phyloP scores from a whole-genome alignment of 2,329 filamentous ascomycete genomes.

The Nemania sp. region DNA sequence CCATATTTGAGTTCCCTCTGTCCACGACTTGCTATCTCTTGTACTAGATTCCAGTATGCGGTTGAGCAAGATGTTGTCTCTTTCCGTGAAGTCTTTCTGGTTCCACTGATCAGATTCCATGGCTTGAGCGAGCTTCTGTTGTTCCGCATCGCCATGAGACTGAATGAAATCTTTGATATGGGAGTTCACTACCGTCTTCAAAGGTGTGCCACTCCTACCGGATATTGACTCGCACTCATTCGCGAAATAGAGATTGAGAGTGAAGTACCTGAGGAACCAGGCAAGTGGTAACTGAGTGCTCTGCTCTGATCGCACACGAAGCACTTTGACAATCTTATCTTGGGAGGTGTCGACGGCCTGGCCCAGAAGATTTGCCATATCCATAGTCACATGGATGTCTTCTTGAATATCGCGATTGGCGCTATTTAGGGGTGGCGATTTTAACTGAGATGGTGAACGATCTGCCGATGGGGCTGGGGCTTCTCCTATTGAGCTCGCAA shows the following conservation, averaged over 20 bases:
- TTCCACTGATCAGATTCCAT: conserved; percentile 84
- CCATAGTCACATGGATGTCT: conserved; percentile 75
- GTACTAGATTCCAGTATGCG: conserved; percentile 72
- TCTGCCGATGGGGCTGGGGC: conserved; percentile 41
- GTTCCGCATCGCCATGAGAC: conserved; percentile 69
- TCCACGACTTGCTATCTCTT: conserved; percentile 69
- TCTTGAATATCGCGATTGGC: conserved; percentile 62
- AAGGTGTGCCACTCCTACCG: conserved; percentile 71
- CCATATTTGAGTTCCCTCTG: conserved; percentile 62
- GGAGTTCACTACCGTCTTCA: conserved; percentile 78
- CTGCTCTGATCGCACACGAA: conserved; percentile 77
- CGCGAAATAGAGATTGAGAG: conserved; percentile 78
- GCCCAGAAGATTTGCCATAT: conserved; percentile 75
- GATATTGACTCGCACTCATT: conserved; percentile 87
- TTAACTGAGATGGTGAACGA: conserved; percentile 50
- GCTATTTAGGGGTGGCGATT: conserved; percentile 56
- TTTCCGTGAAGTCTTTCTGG: conserved; percentile 72
- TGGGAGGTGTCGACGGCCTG: conserved; percentile 82
- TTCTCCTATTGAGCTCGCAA: conserved; percentile 73
- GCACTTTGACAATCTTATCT: conserved; percentile 73
- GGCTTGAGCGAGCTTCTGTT: conserved; percentile 71
- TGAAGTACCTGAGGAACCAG: conserved; percentile 80
- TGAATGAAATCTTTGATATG: conserved; percentile 83
- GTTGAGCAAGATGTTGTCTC: conserved; percentile 61
- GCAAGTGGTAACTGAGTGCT: conserved; percentile 67